Conservation (phyloP, 768 basidiomycete species). For the Phanerochaete sordida region DNA sequence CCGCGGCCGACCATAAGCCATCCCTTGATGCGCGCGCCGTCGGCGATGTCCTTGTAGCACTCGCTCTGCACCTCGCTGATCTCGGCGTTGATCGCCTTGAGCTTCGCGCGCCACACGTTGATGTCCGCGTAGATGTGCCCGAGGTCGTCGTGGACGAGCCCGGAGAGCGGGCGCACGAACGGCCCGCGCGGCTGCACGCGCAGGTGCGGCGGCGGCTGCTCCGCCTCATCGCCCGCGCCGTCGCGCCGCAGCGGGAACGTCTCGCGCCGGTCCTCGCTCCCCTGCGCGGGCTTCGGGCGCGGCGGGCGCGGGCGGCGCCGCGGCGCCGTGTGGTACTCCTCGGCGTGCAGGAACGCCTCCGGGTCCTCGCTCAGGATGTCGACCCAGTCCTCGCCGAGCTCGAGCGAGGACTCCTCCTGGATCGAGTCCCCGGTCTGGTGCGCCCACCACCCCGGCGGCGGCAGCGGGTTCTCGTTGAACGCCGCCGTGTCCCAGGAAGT, state of each 20-base stretch:
- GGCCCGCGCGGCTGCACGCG: constrained; percentile 67
- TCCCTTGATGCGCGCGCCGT: constrained; percentile 65
- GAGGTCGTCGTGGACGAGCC: constrained; percentile 62
- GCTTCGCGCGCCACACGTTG: constrained; percentile 60
- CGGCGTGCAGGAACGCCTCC: constrained; percentile 28
- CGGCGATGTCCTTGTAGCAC: constrained; percentile 69
- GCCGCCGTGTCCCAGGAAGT: constrained; percentile 27
- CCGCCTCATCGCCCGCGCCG: constrained; percentile 30
- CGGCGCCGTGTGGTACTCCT: constrained; percentile 20
- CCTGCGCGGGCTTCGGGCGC: constrained; percentile 16
- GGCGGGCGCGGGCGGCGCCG: constrained; percentile 21
- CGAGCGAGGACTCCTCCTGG: constrained; percentile 17
- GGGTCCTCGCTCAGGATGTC: constrained; percentile 48
- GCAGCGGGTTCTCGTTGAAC: constrained; percentile 18
- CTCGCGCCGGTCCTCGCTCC: constrained; percentile 42
- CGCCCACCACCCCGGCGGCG: constrained; percentile 28
- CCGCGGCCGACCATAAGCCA: constrained; percentile 78
- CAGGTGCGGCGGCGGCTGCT: constrained; percentile 55
- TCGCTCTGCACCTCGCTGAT: constrained; percentile 66
- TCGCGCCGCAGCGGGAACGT: constrained; percentile 58
- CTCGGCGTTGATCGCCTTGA: constrained; percentile 72
- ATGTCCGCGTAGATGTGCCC: constrained; percentile 67
- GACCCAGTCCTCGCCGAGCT: constrained; percentile 51
- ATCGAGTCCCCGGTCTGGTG: constrained; percentile 21
- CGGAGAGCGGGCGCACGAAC: constrained; percentile 73